Base-by-base conservation (phyloP, 208 protist species). In the Endotrypanum monterogeii region DNA sequence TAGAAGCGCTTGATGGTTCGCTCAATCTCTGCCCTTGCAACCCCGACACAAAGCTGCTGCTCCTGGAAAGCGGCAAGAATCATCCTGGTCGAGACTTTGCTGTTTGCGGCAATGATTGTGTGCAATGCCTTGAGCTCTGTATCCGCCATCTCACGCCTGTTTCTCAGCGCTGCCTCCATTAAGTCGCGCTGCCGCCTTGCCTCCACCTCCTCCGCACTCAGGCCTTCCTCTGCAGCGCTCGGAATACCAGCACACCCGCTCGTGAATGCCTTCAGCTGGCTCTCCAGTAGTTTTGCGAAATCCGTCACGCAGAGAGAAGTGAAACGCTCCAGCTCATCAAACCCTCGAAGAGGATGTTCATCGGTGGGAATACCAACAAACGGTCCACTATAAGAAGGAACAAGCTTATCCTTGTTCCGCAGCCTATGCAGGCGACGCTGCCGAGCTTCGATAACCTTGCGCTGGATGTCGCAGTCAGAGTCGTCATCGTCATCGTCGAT, bases 401-500 rank as follows among this genome's bases (percentile, higher is more conserved):
- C 79, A 2, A 96, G 82, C 62, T 93, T 93, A 41, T 94, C 89
- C 73, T 94, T 96, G 30, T 87, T 88, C n/a, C 87, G 81, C 72
- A 96, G 75, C 16, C 90, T 90, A 35, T 85, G 75, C 58, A 87
- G 55, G 25, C 92, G 89, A n/a, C 87, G 88, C 71, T 93, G 84
- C 4, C 89, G 83, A 9, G 87, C 89, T 67, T 95, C 87, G 68
- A 94, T 84, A 39, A 92, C 82, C 44, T 82, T 82, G 32, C 84
- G 87, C 73, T 95, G 89, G 71, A 91, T 74, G 57, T 94, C 92
- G 25, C 78, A 84, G 54, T 96, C 92, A 1, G 83, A 86, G 71
- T 94, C 89, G 46, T 85, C 83, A 7, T 92, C 88, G 39, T 88
- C 83, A 65, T 92, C 90, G 74, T 96, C 87, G 73, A 94, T 93